Evolutionary conservation across 768 basidiomycete species (phyloP).

Genomic region (Multifurca ochricompacta): DNA sequence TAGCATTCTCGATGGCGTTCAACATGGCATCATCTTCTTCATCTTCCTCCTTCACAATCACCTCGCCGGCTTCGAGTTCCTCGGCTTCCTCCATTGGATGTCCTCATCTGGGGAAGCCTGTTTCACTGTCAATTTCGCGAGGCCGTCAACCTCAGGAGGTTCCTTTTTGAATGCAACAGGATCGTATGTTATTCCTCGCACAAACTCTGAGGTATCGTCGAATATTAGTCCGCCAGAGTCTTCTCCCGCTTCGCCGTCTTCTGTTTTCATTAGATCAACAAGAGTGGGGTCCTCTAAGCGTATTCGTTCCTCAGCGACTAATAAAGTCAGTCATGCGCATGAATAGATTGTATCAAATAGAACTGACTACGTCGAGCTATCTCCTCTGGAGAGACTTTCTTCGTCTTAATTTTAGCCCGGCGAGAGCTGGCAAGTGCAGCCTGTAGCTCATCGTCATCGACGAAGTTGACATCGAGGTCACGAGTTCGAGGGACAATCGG

Average conservation of each 20-base stretch:
- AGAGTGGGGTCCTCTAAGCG: conserved; percentile 40
- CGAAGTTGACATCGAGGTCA: conserved; percentile 81
- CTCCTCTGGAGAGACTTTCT: conserved; percentile 76
- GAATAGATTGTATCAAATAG: background rate
- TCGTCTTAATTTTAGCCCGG: conserved; percentile 69
- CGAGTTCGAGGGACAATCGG: conserved; percentile 59
- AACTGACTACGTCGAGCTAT: conserved; percentile 65
- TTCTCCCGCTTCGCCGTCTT: conserved; percentile 42
- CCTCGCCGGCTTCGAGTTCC: conserved; percentile 74
- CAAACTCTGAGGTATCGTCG: conserved; percentile 96
- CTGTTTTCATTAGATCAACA: conserved; percentile 38
- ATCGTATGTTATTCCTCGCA: conserved; percentile 71
- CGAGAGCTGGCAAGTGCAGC: conserved; percentile 83
- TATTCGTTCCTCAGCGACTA: conserved; percentile 59
- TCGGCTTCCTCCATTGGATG: conserved; percentile 45
- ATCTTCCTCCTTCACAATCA: conserved; percentile 72
- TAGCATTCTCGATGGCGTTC: conserved; percentile 61
- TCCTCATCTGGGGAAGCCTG: conserved; percentile 49
- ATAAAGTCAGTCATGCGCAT: conserved; percentile 13
- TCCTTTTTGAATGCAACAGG: conserved; percentile 38
- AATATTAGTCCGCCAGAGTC: conserved; percentile 64
- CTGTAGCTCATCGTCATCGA: conserved; percentile 98
- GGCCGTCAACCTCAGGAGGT: conserved; percentile 15
- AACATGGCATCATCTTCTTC: conserved; percentile 70
- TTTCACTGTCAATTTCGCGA: conserved; percentile 15